Conservation (phyloP, 106 monocot genomes). For the Xerophyta viscosa region DNA sequence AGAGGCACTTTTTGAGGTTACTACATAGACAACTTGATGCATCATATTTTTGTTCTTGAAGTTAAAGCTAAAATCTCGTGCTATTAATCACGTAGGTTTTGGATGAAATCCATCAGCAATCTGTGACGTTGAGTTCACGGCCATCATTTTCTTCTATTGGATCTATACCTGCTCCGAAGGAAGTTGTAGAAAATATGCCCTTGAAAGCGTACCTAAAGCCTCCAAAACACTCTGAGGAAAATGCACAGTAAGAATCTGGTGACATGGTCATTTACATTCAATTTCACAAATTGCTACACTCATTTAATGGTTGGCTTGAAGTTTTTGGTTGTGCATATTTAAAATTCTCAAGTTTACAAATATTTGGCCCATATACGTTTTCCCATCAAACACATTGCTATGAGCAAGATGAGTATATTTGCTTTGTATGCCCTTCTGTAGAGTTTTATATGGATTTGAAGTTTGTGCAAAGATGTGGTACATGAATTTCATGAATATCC, state of each 20-base stretch:
- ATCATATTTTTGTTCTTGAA: not conserved
- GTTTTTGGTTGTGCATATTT: too few species aligned
- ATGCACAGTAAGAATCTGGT: conserved; percentile 49
- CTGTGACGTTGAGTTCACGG: conserved; percentile 62
- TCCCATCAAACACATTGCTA: too few species aligned
- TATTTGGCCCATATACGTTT: too few species aligned
- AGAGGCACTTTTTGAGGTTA: conserved; percentile 95
- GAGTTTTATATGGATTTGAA: too few species aligned
- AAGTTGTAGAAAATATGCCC: conserved; percentile 78
- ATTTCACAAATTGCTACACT: too few species aligned
- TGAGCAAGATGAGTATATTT: too few species aligned
- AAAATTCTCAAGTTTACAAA: too few species aligned
- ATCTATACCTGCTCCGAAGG: conserved; percentile 89
- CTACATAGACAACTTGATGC: not conserved
- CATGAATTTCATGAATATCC: too few species aligned
- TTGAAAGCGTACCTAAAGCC: conserved; percentile 46
- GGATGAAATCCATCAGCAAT: conserved; percentile 99
- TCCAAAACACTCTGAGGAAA: conserved; percentile 49
- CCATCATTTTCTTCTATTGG: conserved; percentile 81
- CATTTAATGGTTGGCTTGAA: too few species aligned
- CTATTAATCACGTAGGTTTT: conserved; percentile 92
- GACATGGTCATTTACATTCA: too few species aligned
- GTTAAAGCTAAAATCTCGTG: not conserved
- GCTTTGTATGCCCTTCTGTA: too few species aligned
- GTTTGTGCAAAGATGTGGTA: too few species aligned